Evolutionary conservation across 106 monocot species (phyloP).

Genomic region (Allium fistulosum): DNA sequence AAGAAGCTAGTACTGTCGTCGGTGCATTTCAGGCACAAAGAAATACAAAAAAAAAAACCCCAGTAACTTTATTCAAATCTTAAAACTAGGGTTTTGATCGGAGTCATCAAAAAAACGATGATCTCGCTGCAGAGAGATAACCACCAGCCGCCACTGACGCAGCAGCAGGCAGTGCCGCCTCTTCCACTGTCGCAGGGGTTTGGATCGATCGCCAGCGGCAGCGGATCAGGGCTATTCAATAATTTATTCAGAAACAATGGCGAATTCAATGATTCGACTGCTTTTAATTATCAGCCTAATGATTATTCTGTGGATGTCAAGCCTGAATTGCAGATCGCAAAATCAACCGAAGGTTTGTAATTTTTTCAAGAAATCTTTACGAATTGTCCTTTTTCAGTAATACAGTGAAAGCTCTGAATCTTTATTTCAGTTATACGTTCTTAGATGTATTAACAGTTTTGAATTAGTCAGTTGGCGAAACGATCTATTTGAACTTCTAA

Average conservation of each 20-base stretch:
- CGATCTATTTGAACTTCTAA: neutral
- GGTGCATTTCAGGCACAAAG: too few species aligned
- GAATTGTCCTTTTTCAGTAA: neutral
- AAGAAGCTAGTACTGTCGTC: too few species aligned
- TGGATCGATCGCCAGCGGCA: constrained; percentile 12
- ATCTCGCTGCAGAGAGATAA: constrained; percentile 49
- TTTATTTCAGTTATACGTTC: neutral
- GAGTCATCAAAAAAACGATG: constrained; percentile 22
- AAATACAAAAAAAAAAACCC: too few species aligned
- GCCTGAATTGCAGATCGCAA: constrained; percentile 21
- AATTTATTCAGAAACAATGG: constrained; percentile 6
- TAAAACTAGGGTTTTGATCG: constrained; percentile 12
- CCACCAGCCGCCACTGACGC: constrained; percentile 19
- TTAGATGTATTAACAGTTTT: neutral
- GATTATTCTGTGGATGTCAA: constrained; percentile 31
- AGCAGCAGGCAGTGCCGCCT: constrained; percentile 14
- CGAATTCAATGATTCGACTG: constrained; percentile 19
- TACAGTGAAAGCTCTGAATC: neutral
- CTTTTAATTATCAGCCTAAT: constrained; percentile 12
- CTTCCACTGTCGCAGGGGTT: constrained; percentile 21
- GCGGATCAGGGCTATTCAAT: constrained; percentile 21
- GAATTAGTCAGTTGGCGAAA: neutral
- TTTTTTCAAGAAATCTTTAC: neutral
- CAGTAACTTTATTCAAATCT: too few species aligned
- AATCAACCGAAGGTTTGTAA: constrained; percentile 23